phyloP scores from a whole-genome alignment of 108 stramenopile genomes.

The Schizochytrium sp. region DNA sequence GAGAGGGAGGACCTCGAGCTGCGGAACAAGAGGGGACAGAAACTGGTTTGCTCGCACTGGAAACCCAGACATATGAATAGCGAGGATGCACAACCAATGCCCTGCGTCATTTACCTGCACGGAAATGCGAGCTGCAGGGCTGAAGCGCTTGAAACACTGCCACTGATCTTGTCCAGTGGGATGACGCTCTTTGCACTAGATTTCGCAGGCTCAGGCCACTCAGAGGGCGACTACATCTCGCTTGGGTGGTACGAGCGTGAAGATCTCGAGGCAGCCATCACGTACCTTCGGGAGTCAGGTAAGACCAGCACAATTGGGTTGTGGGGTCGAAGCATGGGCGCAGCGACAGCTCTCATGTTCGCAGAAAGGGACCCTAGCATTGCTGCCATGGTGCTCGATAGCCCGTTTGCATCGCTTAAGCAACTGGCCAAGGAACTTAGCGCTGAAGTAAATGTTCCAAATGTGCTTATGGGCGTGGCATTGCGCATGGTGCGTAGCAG shows the following conservation, averaged over 20 bases:
- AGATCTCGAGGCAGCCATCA: conserved; percentile 90
- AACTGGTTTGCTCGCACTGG: conserved; percentile 93
- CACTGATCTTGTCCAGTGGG: conserved; percentile 88
- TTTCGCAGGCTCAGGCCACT: conserved; percentile 96
- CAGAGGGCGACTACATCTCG: conserved; percentile 92
- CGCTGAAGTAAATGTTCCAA: conserved; percentile 35
- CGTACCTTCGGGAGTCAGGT: conserved; percentile 89
- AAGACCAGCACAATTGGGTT: conserved; percentile 92
- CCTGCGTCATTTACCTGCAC: conserved; percentile 87
- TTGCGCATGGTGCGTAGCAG: conserved; percentile 44
- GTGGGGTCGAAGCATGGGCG: conserved; percentile 99
- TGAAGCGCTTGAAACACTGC: conserved; percentile 88
- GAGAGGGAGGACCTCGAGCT: conserved; percentile 92
- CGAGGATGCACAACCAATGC: conserved; percentile 72
- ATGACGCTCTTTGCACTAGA: conserved; percentile 94
- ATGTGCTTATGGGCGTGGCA: conserved; percentile 22
- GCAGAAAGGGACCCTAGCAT: conserved; percentile 95
- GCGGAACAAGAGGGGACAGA: conserved; percentile 86
- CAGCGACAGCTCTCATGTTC: conserved; percentile 97
- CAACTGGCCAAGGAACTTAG: conserved; percentile 78
- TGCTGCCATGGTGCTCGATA: conserved; percentile 93
- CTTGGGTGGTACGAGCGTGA: conserved; percentile 97
- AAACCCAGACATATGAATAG: conserved; percentile 79
- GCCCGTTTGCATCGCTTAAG: conserved; percentile 91
- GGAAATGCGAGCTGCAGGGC: conserved; percentile 89